These are phyloP conservation scores for Astrothelium macrocarpum DNA, from an alignment of 495 filamentous ascomycete genomes.

Conservation along the genomic window DNA sequence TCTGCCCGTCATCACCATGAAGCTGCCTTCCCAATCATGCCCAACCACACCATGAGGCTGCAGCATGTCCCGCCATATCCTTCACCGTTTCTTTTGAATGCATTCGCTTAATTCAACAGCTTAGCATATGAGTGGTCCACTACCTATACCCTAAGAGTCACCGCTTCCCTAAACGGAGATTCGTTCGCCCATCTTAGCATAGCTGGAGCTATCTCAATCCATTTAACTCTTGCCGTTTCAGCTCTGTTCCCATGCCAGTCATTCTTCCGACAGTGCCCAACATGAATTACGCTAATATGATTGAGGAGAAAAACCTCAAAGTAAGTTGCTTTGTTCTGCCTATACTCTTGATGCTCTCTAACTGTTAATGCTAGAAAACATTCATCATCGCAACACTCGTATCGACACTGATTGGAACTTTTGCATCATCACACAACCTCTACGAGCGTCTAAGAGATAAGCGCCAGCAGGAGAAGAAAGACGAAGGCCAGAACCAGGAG, in stretches of 20 bases:
- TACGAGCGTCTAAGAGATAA: conserved; percentile 20
- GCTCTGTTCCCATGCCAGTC: neutral
- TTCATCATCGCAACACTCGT: conserved; percentile 31
- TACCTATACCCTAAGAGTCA: neutral
- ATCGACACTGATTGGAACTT: conserved; percentile 28
- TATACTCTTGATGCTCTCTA: neutral
- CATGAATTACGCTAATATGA: conserved; percentile 29
- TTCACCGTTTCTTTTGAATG: neutral
- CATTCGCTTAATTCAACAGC: neutral
- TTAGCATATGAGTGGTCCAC: neutral
- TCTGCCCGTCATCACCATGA: too few species aligned
- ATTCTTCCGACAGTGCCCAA: conserved; percentile 3
- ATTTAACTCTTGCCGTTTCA: neutral
- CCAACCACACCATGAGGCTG: too few species aligned
- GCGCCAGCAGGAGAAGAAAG: conserved; percentile 20
- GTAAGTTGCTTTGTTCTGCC: conserved; percentile 7
- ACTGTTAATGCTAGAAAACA: conserved; percentile 20
- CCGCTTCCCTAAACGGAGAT: neutral
- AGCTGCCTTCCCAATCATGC: too few species aligned
- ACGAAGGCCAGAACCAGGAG: conserved; percentile 23
- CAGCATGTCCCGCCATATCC: neutral
- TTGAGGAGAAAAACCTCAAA: conserved; percentile 29
- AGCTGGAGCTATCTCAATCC: neutral
- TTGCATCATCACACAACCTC: conserved; percentile 25
- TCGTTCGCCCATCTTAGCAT: neutral